Conservation (phyloP, 495 filamentous ascomycete genomes). For the Xylaria longipes region DNA sequence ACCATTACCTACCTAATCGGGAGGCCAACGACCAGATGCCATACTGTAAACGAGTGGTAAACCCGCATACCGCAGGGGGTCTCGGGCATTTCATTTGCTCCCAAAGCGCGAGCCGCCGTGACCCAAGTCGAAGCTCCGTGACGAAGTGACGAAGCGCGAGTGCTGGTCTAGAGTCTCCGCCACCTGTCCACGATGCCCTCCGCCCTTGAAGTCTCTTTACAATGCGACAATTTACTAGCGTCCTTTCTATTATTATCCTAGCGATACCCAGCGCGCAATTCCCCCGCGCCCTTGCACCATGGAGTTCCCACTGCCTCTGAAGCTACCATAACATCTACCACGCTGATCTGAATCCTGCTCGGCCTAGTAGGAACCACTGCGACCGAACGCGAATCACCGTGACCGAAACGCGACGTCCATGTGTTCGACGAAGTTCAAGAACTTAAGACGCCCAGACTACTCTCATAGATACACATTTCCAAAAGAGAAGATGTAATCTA, state of each 20-base stretch:
- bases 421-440: neutral
- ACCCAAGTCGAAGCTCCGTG: no score
- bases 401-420: neutral
- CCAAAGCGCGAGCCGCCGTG: neutral
- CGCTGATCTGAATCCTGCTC: slow-evolving; percentile 22
- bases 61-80: no score
- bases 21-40: no score
- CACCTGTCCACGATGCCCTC: slow-evolving; percentile 4
- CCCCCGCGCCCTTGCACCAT: neutral
- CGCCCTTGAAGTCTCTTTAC: neutral
- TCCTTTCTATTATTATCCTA: slow-evolving; percentile 1
- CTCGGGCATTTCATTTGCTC: neutral
- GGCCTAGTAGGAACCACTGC: no score
- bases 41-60: no score
- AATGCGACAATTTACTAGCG: neutral
- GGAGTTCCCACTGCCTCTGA: neutral
- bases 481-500: neutral
- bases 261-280: neutral
- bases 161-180: neutral
- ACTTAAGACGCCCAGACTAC: neutral
- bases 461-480: neutral
- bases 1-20: no score
- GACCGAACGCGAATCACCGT: no score
- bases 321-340: slow-evolving; percentile 14
- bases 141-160: no score